Base-by-base conservation (phyloP, 2,329 filamentous ascomycete species). In the Hypomyces rosellus region DNA sequence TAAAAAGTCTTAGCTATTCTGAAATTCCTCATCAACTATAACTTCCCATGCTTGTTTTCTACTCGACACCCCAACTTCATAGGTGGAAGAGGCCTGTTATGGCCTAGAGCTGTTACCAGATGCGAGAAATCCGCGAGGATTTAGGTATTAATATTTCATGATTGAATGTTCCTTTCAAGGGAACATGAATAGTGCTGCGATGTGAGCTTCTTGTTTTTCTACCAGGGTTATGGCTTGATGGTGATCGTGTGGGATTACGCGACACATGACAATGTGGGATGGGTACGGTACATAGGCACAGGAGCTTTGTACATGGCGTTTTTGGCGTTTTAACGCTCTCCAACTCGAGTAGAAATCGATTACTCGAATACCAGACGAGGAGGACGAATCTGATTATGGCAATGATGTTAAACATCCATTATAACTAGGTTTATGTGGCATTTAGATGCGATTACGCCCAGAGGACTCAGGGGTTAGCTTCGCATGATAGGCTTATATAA, bases 1-100 rank as follows among this genome's bases (percentile, higher is more conserved):
- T 75, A 90, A 77, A 64, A 69, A 70, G 30, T 65, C 66, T 12
- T 54, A 45, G 47, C 46, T 36, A 39, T 41, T 34, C 37, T 37
- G 12, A 22, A 16, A 44, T 9, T 12, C 20, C 16, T 7, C 37
- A 14, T n/a, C 16, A 44, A 25, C 15, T 30, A 45, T 5, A 20
- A 20, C 20, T 20, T 20, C 20, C 3, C 20, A 20, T 20, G 20
- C 20, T 20, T 20, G 20, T 20, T 20, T 20, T 20, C 20, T 20
- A 20, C 18, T 39, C 34, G 34, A 14, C 34, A 36, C 38, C 38
- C 12, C 36, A n/a, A n/a, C 36, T 16, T 38, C 14, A 38, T 40
- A 12, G 9, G 38, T 18, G 15, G 15, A 16, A 16, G 38, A 18
- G 44, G 25, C 16, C 39, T 34, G 38, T 48, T 47, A 43, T 25